Base-by-base conservation (phyloP, 768 basidiomycete species). In the Suillus discolor region DNA sequence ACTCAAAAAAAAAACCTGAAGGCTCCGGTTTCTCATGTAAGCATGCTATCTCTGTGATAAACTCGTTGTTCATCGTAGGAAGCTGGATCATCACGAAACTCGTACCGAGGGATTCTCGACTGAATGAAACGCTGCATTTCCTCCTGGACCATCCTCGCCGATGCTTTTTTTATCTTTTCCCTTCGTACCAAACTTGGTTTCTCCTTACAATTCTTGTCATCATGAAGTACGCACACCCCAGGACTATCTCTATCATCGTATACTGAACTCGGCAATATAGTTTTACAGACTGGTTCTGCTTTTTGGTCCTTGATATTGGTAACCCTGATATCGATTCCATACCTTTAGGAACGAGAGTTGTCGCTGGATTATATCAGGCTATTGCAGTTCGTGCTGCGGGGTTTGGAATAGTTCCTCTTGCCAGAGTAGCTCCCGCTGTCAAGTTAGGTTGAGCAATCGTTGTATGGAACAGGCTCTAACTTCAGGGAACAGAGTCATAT, bases 151-250 rank as follows among this genome's bases (percentile, higher is more conserved):
- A 98, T 73, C 97, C 97, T 15, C 87, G 97, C 13, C 87, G 93
- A 67, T 97, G 95, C 76, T 96, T 92, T 72, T 86, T 94, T 13
- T 93, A 95, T 74, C 84, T 97, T 11, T 97, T 97, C 70, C 95
- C 95, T 0, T 89, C 94, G 0, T 93, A 96, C 71, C 96, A 97
- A 73, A 97, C 96, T 4, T 95, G 94, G 93, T 92, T 97, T 70
- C 85, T 97, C 6, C 67, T 94, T 2, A 84, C 85, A 1, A 75
- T 96, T 28, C 81, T 97, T 28, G 44, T 92, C 4, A 68, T 80
- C 0, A 78, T 97, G 42, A 94, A 87, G 94, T 95, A 71, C 61
- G 88, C 73, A n/a, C 59, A 44, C 39, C 28, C 42, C 28, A 18
- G 44, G 25, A 55, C 12, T 12, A n/a, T 49, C 7, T 28, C 61